Conservation (phyloP, 257 asterid genomes). For the Nicotiana tabacum region DNA sequence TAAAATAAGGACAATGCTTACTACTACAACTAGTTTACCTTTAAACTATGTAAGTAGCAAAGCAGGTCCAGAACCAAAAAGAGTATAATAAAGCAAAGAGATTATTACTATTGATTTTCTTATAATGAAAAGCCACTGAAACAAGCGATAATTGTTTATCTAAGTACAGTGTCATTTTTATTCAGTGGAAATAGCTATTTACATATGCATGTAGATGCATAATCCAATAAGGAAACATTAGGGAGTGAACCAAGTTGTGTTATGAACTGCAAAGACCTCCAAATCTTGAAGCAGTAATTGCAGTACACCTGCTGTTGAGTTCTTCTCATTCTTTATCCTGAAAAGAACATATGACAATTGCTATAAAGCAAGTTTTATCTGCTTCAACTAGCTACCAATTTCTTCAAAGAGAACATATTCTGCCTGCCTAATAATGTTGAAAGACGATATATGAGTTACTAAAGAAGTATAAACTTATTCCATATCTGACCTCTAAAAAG, state of each 20-base stretch:
- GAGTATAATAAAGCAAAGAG: background rate
- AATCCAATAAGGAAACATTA: background rate
- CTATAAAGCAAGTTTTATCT: background rate
- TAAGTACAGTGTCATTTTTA: background rate
- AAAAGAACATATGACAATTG: conserved; percentile 7
- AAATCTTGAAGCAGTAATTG: conserved; percentile 10
- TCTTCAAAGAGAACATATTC: background rate
- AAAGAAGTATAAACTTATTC: background rate
- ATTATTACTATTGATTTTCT: background rate
- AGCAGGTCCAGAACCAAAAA: background rate
- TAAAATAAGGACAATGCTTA: background rate
- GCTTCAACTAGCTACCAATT: background rate
- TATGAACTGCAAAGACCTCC: background rate
- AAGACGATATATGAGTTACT: background rate
- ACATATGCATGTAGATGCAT: conserved; percentile 8
- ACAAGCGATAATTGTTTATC: background rate
- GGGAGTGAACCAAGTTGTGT: conserved; percentile 3
- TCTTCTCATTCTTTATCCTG: conserved; percentile 15
- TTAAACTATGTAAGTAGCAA: background rate
- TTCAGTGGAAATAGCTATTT: conserved; percentile 4
- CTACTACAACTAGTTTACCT: background rate
- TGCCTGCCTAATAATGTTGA: background rate
- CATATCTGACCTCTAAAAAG: too few relatives aligned
- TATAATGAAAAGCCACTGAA: background rate
- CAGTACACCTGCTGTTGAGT: conserved; percentile 3